Base-by-base conservation (phyloP, 495 filamentous ascomycete species). In the Umbilicaria muhlenbergii region DNA sequence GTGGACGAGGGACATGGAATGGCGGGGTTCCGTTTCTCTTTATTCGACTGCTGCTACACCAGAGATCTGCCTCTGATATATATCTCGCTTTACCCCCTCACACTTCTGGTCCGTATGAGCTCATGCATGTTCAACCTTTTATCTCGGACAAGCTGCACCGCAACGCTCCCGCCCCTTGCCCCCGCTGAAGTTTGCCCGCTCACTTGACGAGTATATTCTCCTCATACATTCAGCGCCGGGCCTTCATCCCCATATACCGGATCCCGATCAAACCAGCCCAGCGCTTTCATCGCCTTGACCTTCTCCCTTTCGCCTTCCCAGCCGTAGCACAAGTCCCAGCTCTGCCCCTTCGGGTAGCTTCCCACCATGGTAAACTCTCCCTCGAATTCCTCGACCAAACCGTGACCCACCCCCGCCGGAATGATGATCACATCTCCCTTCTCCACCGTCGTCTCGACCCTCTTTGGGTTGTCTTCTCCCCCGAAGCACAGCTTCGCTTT, bases 301-400 rank as follows among this genome's bases (percentile, higher is more conserved):
- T 71, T 70, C 34, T 60, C 58, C 47, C 73, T 66, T 48, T 79
- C 73, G 2, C 59, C 68, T 46, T 61, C 51, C 44, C 59, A 59
- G 17, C 80, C 78, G 61, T 81, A 83, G 47, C 78, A 83, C 77
- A 83, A 80, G 56, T 81, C 77, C 73, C 75, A 82, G 21, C 59
- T 51, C 39, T 67, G 70, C 2, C 66, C 66, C 34, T 45, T 59
- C 8, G 75, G 76, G 64, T 83, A 84, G 38, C 65, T 68, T 11
- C 77, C 79, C 6, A 85, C 70, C 75, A 83, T 83, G 47, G 65
- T 58, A 55, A 85, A 83, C 3, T 54, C 63, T 33, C 63, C 58
- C 19, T 61, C 61, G 21, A 70, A 38, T 53, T 83, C 74, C 41
- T 74, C 61, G 21, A 81, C 53, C 35, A 83, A 59, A 15, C 74